Evolutionary conservation across 2,329 filamentous ascomycete species (phyloP), one percentile per base, ranked within the genome.

Genomic region (Lecanosticta acicola): DNA sequence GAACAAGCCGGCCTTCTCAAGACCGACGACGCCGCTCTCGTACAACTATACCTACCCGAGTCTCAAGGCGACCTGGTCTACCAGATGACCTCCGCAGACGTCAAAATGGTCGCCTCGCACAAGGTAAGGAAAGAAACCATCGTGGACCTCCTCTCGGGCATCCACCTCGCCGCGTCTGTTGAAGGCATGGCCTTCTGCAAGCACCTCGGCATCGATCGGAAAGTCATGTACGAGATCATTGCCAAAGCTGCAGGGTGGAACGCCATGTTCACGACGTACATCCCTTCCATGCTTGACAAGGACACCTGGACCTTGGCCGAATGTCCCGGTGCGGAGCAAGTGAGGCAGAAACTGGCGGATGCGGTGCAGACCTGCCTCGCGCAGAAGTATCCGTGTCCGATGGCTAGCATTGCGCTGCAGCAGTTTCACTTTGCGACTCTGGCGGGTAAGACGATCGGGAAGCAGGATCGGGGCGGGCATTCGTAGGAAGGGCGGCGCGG

Each of bases 1-100:
- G 63, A 84, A 5, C 70, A 76, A 18, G 74, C 76, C 33, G 83
- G 81, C 8, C 80, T 71, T 52, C 71, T 74, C 0, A 59, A 69
- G 10, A 67, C 76, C 41, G 77, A 80, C 53, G 77, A 80, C 51
- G 74, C 76, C 1, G 71, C 73, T 10, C 68, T 79, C 55, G 75
- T 80, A 13, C 75, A 76, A 42, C 68, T 79, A 40, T 80, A 79
- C 64, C 57, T 67, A 1, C 61, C 62, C 4, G 43, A 57, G 3
- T 51, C 58, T 16, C 59, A 66, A 32, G 54, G 60, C 33, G 60
- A 60, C 20, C 49, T 62, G 4, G 62, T 68, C 5, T 50, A 55
- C 3, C 56, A 65, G 9, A 65, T 65, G 41, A 55, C 62, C 3
- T 52, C 58, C 4, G 61, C 65, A 3, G 64, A 68, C 24, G 60